These are phyloP conservation scores for Termitomyces sp. DNA, from an alignment of 768 basidiomycete species.

Conservation along the genomic window DNA sequence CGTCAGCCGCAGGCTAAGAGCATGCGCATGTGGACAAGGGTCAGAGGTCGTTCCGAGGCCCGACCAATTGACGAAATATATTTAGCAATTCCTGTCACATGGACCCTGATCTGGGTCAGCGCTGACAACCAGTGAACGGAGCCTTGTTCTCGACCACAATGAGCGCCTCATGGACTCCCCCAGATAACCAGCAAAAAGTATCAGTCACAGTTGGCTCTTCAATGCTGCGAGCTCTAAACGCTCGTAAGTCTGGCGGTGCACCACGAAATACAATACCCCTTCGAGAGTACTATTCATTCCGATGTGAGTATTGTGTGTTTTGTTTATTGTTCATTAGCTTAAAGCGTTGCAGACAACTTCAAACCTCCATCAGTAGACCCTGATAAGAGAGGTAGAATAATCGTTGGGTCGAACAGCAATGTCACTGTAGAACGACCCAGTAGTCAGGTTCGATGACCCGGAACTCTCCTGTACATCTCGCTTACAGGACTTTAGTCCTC, in stretches of 20 bases:
- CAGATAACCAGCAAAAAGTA: constrained; percentile 55
- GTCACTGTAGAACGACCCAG: constrained; percentile 65
- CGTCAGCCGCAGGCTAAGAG: background rate
- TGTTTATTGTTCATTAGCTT: background rate
- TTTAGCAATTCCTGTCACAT: background rate
- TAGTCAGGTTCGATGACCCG: constrained; percentile 43
- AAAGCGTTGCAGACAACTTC: constrained; percentile 55
- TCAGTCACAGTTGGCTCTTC: constrained; percentile 47
- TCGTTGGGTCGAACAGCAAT: constrained; percentile 46
- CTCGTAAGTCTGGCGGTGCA: constrained; percentile 59
- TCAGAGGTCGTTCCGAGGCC: background rate
- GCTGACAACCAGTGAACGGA: background rate
- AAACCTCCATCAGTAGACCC: constrained; percentile 68
- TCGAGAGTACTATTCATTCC: constrained; percentile 72
- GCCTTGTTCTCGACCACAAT: constrained; percentile 26
- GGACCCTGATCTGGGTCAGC: background rate
- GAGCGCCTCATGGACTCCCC: constrained; percentile 50
- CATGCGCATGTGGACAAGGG: no score
- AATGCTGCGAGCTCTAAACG: constrained; percentile 60
- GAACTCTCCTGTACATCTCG: background rate
- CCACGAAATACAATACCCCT: constrained; percentile 39
- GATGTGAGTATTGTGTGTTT: constrained; percentile 46
- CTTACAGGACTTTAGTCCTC: constrained; percentile 31
- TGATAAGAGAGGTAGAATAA: constrained; percentile 59
- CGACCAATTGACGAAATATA: background rate